phyloP scores from a whole-genome alignment of 768 basidiomycete genomes.

The Lentinula raphanica region DNA sequence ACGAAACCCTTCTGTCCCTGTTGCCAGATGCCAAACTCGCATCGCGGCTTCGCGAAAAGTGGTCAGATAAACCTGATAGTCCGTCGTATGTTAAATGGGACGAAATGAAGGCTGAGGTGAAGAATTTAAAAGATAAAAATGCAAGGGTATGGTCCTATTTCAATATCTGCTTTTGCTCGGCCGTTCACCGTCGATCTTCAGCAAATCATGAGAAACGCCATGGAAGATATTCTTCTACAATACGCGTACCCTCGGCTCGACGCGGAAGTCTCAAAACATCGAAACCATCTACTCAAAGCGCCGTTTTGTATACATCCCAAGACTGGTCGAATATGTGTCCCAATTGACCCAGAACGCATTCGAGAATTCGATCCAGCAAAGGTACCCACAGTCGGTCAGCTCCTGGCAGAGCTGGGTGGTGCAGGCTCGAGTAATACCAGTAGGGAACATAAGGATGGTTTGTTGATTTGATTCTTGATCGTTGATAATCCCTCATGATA shows the following conservation, averaged over 20 bases:
- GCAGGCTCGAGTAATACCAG: constrained; percentile 20
- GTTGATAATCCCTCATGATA: constrained; percentile 1
- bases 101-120: constrained; percentile 46
- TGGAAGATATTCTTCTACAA: constrained; percentile 87
- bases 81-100: constrained; percentile 73
- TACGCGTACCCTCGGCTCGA: constrained; percentile 97
- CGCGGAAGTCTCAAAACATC: constrained; percentile 94
- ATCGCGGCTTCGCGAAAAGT: constrained; percentile 46
- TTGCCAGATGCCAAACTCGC: constrained; percentile 60
- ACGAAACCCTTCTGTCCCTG: constrained; percentile 66
- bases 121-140: constrained; percentile 23
- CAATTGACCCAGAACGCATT: constrained; percentile 71
- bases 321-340: constrained; percentile 93
- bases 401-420: constrained; percentile 75
- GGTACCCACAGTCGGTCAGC: constrained; percentile 83
- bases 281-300: constrained; percentile 96
- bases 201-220: constrained; percentile 29
- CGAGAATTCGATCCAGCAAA: constrained; percentile 77
- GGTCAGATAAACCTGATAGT: constrained; percentile 47
- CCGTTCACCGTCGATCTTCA: constrained; percentile 16
- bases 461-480: constrained; percentile 5
- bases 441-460: constrained; percentile 48
- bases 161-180: constrained; percentile 1
- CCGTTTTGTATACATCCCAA: constrained; percentile 97
- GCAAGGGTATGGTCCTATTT: constrained; percentile 32